Conservation (phyloP, 2,329 filamentous ascomycete species). For the Pseudopithomyces chartarum region DNA sequence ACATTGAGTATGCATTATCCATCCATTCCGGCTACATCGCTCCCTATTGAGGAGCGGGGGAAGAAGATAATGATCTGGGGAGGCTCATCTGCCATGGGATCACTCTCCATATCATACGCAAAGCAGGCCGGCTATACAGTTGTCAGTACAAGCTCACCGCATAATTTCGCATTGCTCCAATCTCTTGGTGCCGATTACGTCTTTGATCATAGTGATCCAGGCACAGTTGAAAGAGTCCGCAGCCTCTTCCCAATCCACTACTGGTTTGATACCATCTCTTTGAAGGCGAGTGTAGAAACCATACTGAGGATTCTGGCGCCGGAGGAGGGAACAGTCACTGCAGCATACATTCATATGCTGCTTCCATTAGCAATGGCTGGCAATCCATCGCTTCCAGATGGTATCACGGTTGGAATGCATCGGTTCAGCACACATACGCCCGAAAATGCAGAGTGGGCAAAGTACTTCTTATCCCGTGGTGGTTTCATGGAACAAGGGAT, state of each 20-base stretch:
- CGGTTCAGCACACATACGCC: constrained; percentile 24
- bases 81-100: constrained; percentile 42
- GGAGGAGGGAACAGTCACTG: constrained; percentile 22
- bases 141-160: constrained; percentile 25
- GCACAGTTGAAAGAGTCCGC: constrained; percentile 34
- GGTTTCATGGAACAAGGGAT: constrained; percentile 29
- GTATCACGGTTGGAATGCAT: constrained; percentile 23
- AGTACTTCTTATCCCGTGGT: constrained; percentile 22
- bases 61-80: constrained; percentile 52
- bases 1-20: constrained; percentile 20
- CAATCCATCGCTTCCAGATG: constrained; percentile 23
- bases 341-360: constrained; percentile 26
- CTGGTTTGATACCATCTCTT: constrained; percentile 51
- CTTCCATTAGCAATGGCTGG: constrained; percentile 20
- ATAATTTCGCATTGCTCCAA: constrained; percentile 16
- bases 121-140: constrained; percentile 30
- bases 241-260: constrained; percentile 37
- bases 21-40: constrained; percentile 18
- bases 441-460: constrained; percentile 23
- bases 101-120: constrained; percentile 34
- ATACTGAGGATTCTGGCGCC: constrained; percentile 29
- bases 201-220: constrained; percentile 46
- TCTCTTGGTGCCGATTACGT: constrained; percentile 23
- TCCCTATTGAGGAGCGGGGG: constrained; percentile 20
- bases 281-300: constrained; percentile 22